Conservation (phyloP, 1,139 yeast genomes). For the Yamadazyma songkhlaensis region DNA sequence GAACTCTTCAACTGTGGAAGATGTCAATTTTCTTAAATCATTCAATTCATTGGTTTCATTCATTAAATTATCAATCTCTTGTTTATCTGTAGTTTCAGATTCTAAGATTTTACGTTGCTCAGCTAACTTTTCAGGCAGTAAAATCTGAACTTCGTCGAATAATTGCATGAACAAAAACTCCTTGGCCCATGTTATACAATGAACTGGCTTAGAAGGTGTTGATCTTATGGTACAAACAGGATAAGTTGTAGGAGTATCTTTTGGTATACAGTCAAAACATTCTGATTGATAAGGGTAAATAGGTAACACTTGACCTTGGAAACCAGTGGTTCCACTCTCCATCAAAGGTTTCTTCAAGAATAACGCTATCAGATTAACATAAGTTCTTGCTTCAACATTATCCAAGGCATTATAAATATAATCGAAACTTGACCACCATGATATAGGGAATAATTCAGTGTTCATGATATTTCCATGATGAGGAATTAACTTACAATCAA, state of each 20-base stretch:
- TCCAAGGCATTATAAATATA: conserved; percentile 90
- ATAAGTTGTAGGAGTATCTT: conserved; percentile 83
- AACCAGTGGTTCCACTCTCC: conserved; percentile 96
- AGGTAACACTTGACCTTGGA: conserved; percentile 90
- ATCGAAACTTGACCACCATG: conserved; percentile 80
- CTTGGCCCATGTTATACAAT: conserved; percentile 97
- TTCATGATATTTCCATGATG: conserved; percentile 91
- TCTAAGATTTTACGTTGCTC: conserved; percentile 37
- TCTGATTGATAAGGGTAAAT: conserved; percentile 80
- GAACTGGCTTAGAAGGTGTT: conserved; percentile 95
- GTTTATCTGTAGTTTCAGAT: conserved; percentile 52
- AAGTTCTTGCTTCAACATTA: conserved; percentile 86
- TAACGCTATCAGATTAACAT: conserved; percentile 81
- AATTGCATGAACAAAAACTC: conserved; percentile 81
- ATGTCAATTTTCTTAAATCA: conserved; percentile 53
- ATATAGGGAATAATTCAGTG: conserved; percentile 61
- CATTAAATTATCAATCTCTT: conserved; percentile 66
- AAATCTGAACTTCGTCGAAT: conserved; percentile 55
- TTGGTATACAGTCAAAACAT: conserved; percentile 89
- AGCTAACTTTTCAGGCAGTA: conserved; percentile 24
- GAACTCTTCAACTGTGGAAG: conserved; percentile 25
- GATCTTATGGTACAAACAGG: conserved; percentile 97
- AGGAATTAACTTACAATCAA: conserved; percentile 64
- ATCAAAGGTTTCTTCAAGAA: conserved; percentile 72
- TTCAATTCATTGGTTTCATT: conserved; percentile 76